These are phyloP conservation scores for Kalmusia sp. DNA, from an alignment of 2,329 filamentous ascomycete species.

Conservation along the genomic window DNA sequence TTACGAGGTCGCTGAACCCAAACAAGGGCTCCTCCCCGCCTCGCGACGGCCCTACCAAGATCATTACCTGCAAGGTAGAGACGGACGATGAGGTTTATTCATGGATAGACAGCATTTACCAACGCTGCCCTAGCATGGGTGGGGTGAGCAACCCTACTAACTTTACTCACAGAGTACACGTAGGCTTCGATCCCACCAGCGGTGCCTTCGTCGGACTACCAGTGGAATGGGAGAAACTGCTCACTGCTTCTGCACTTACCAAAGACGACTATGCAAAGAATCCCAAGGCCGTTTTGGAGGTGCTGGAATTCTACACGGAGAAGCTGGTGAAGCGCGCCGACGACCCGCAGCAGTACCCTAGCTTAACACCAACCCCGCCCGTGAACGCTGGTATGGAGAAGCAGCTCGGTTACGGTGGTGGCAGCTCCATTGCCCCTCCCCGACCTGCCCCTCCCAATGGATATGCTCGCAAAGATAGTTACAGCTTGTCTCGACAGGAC, in stretches of 20 bases:
- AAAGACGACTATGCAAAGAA: constrained; percentile 99
- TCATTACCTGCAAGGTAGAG: constrained; percentile 91
- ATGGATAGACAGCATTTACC: constrained; percentile 98
- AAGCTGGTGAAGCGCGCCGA: constrained; percentile 76
- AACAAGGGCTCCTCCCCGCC: constrained; percentile 68
- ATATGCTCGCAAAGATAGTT: constrained; percentile 55
- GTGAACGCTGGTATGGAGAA: constrained; percentile 54
- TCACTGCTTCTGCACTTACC: constrained; percentile 95
- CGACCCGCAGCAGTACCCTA: constrained; percentile 72
- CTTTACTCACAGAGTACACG: constrained; percentile 95
- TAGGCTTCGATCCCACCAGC: constrained; percentile 94
- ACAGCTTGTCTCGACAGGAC: constrained; percentile 44
- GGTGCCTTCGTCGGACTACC: constrained; percentile 95
- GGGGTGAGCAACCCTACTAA: constrained; percentile 98
- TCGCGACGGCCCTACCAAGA: constrained; percentile 80
- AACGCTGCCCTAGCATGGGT: constrained; percentile 94
- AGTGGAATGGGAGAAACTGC: constrained; percentile 94
- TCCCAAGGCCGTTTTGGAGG: constrained; percentile 74
- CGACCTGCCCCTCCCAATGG: constrained; percentile 53
- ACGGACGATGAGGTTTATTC: constrained; percentile 96
- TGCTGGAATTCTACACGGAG: constrained; percentile 85
- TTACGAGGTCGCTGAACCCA: constrained; percentile 74
- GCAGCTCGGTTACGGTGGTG: constrained; percentile 56
- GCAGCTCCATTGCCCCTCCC: constrained; percentile 57
- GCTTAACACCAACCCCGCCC: constrained; percentile 72